A percentile compares a stretch with the other conserved stretches of the same genome.
These are phyloP conservation scores for Entonaema liquescens DNA, from an alignment of 495 filamentous ascomycete species.

Conservation along the genomic window DNA sequence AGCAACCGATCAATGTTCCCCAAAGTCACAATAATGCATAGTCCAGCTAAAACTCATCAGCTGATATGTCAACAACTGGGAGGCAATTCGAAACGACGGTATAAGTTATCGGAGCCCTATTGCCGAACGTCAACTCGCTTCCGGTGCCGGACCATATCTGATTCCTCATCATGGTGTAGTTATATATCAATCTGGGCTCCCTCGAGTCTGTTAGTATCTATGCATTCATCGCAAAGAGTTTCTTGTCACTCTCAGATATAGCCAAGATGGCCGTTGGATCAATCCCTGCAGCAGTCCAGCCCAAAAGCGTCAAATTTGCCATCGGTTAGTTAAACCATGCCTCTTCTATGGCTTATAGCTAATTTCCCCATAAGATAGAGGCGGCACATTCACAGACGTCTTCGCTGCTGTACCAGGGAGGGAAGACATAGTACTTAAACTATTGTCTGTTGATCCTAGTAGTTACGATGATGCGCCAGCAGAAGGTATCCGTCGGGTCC, in stretches of 20 bases:
- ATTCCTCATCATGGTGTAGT: constrained; percentile 15
- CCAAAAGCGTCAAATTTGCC: constrained; percentile 36
- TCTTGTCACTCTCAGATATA: constrained; percentile 1
- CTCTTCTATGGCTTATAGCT: constrained; percentile 8
- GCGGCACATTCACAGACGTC: constrained; percentile 77
- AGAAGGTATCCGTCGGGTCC: constrained; percentile 89
- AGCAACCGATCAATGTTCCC: constrained; percentile 11
- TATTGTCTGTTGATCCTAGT: constrained; percentile 85
- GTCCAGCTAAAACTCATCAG: not conserved
- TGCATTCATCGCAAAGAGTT: constrained; percentile 9
- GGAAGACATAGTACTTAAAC: constrained; percentile 81
- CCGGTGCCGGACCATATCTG: constrained; percentile 32
- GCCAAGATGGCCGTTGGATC: constrained; percentile 34
- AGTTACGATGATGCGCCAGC: constrained; percentile 90
- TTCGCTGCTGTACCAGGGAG: constrained; percentile 67
- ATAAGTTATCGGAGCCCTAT: constrained; percentile 17
- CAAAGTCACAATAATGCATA: not conserved
- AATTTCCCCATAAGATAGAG: constrained; percentile 56
- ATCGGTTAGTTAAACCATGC: constrained; percentile 26
- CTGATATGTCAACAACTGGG: constrained; percentile 16
- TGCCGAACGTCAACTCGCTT: constrained; percentile 16
- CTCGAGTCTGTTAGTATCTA: constrained; percentile 28
- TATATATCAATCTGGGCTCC: constrained; percentile 26
- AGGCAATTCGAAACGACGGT: constrained; percentile 35
- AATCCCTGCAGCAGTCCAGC: constrained; percentile 13